phyloP scores from a whole-genome alignment of 2,329 filamentous ascomycete species.

The Diaporthe sp. region DNA sequence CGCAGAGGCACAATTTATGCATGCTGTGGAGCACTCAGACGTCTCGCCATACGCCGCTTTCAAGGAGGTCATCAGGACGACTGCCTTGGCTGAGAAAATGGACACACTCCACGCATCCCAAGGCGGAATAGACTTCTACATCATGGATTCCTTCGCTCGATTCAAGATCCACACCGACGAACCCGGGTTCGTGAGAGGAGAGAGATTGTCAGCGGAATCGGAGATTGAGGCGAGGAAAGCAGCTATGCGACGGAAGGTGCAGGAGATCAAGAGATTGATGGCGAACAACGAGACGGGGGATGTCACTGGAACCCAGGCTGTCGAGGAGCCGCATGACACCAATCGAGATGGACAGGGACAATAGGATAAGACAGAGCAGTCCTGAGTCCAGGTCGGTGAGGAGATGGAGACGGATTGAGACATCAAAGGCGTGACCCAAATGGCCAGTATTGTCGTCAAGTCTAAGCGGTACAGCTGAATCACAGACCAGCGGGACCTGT shows the following conservation, averaged over 20 bases:
- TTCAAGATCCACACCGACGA: accelerated
- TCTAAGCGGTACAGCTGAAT: no score
- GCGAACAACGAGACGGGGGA: not conserved
- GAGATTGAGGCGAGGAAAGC: not conserved
- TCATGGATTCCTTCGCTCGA: not conserved
- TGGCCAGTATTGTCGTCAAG: no score
- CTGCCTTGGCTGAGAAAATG: not conserved
- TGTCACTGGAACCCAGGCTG: no score
- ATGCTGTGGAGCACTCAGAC: accelerated
- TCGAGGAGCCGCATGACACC: accelerated
- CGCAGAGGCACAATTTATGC: accelerated
- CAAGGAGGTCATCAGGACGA: not conserved
- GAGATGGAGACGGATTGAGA: no score
- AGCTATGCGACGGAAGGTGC: not conserved
- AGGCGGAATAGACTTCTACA: not conserved
- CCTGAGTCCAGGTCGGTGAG: not conserved
- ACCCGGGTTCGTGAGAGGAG: no score
- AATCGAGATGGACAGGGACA: not conserved
- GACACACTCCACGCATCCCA: not conserved
- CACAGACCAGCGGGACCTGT: not conserved
- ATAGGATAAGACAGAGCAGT: not conserved
- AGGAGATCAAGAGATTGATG: constrained; percentile 1
- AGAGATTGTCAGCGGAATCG: no score
- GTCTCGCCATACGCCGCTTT: not conserved
- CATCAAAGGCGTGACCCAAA: not conserved